Evolutionary conservation across 306 rosid genomes (phyloP), one percentile per base, ranked within the genome.

Genomic region (Neltuma alba): DNA sequence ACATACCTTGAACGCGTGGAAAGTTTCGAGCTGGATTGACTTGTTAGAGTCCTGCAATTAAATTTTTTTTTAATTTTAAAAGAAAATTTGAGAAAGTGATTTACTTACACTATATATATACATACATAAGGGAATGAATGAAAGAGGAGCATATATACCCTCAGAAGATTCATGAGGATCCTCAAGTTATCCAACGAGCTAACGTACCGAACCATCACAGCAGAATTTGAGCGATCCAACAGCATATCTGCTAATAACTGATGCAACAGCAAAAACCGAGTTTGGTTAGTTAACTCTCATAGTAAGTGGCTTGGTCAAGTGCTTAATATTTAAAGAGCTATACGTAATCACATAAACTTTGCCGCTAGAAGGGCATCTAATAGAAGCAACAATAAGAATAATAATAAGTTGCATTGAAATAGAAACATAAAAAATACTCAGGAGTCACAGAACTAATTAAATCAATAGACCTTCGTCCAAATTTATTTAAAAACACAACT

Each of bases 151-250:
- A 47, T 47, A 47, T 48, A 25, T 93, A 91, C 98, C 66, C 97
- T 91, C 27, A 91, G 90, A 83, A 93, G 98, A 82, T 91, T 91
- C 98, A 93, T 93, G 78, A 93, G 93, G 81, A 91, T 91, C 89
- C 92, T 85, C 89, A 93, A 81, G 83, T 93, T 91, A 74, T 86
- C 93, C 85, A 90, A 81, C 30, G 98, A 91, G 87, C 93, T 90
- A 83, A 91, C 98, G 28, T 91, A 93, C 54, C 90, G 91, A 40
- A 93, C 83, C 98, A 93, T 93, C 44, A 90, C 90, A 52, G 88
- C 89, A 44, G 91, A 84, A 83, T 93, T 93, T 1, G 97, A 89
- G 52, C 98, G 89, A 85, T 93, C 98, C 80, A 93, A 87, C 28
- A 93, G 62, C 57, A 93, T 87, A 80, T 91, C 93, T 45, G 92